These are phyloP conservation scores for Fomitopsis pulvina DNA, from an alignment of 768 basidiomycete genomes.

Conservation along the genomic window DNA sequence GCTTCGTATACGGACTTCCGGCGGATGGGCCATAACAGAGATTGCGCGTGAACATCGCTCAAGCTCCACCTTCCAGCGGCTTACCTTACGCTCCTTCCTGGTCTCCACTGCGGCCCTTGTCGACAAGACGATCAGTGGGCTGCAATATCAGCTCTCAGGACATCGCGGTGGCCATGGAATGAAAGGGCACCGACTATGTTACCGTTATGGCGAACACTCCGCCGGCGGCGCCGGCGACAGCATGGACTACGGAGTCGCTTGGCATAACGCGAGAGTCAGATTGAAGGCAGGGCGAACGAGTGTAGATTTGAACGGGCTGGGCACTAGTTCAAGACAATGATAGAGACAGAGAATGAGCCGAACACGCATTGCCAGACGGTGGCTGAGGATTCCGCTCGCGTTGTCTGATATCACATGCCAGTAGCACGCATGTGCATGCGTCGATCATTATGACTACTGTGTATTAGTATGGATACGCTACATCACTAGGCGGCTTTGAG, in stretches of 20 bases:
- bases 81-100: constrained; percentile 69
- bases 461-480: neutral
- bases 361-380: constrained; percentile 6
- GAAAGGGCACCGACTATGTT: constrained; percentile 61
- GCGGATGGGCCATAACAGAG: constrained; percentile 5
- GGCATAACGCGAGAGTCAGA: constrained; percentile 18
- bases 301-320: too few relatives aligned
- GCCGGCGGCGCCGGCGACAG: constrained; percentile 83
- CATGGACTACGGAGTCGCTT: constrained; percentile 75
- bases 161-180: neutral
- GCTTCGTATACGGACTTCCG: constrained; percentile 57
- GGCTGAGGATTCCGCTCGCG: neutral
- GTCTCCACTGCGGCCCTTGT: constrained; percentile 91
- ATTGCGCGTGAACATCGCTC: neutral
- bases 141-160: constrained; percentile 23
- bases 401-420: neutral
- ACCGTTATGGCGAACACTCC: constrained; percentile 89
- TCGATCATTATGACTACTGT: neutral
- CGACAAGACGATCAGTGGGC: constrained; percentile 87
- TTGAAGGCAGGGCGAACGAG: too few relatives aligned
- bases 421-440: neutral
- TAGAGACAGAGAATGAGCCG: too few relatives aligned
- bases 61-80: constrained; percentile 4
- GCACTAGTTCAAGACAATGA: too few relatives aligned
- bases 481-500: neutral